Evolutionary conservation across 1,284 basidiomycete species (phyloP).

Genomic region (Ganoderma sp.): DNA sequence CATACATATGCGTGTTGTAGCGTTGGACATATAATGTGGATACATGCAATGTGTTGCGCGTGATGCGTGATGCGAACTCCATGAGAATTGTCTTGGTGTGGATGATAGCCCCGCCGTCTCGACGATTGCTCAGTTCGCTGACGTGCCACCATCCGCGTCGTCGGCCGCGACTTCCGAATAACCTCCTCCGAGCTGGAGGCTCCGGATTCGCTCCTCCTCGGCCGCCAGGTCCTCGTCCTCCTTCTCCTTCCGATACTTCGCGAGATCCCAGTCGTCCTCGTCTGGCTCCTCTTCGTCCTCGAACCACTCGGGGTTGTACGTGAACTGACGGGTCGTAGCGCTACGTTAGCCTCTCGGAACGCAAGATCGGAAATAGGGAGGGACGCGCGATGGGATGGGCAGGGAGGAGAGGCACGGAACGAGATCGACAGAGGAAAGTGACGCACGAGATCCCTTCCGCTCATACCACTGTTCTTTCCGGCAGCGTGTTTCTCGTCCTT

Average conservation of each 20-base stretch:
- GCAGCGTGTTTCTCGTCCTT: constrained; percentile 87
- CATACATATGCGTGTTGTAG: constrained; percentile 26
- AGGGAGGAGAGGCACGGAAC: background rate
- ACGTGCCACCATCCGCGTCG: constrained; percentile 31
- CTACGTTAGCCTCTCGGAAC: background rate
- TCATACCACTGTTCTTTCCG: constrained; percentile 94
- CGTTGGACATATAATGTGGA: constrained; percentile 27
- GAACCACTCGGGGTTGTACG: constrained; percentile 97
- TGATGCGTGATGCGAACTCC: constrained; percentile 17
- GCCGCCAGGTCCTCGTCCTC: constrained; percentile 62
- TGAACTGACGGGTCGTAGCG: constrained; percentile 61
- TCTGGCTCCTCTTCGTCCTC: constrained; percentile 83
- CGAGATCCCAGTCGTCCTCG: constrained; percentile 76
- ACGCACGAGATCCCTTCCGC: constrained; percentile 90
- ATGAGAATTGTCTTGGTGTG: background rate
- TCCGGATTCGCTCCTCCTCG: constrained; percentile 48
- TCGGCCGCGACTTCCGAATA: constrained; percentile 24
- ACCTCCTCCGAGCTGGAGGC: constrained; percentile 37
- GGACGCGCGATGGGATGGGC: constrained; percentile 19
- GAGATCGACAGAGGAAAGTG: constrained; percentile 3
- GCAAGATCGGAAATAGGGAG: background rate
- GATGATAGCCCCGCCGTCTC: background rate
- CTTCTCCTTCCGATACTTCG: constrained; percentile 64
- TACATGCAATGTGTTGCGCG: constrained; percentile 24
- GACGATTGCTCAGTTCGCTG: constrained; percentile 8